These are phyloP conservation scores for Schwanniomyces etchellsii DNA, from an alignment of 1,139 yeast species.

Conservation along the genomic window DNA sequence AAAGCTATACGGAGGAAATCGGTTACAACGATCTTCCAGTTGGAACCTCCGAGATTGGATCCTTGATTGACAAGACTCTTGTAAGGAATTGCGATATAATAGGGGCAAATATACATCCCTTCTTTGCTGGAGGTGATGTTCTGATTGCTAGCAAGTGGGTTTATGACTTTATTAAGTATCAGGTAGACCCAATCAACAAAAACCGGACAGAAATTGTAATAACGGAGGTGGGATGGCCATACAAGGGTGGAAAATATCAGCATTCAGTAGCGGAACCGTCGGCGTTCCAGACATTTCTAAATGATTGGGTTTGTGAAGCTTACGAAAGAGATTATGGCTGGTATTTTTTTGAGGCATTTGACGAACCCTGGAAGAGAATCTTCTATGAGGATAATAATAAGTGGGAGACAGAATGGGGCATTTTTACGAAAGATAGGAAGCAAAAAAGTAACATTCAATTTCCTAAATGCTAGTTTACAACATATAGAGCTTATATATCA, in stretches of 20 bases:
- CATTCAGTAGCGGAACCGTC: conserved; percentile 41
- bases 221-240: conserved; percentile 73
- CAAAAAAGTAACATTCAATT: conserved; percentile 4
- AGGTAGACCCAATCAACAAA: conserved; percentile 28
- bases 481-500: conserved; percentile 41
- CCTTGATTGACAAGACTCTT: conserved; percentile 27
- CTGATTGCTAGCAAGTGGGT: conserved; percentile 51
- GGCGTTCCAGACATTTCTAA: conserved; percentile 43
- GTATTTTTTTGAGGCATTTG: conserved; percentile 69
- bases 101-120: conserved; percentile 67
- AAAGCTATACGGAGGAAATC: conserved; percentile 26
- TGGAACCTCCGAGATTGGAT: conserved; percentile 55
- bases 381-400: conserved; percentile 41
- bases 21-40: conserved; percentile 38
- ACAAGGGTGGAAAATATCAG: conserved; percentile 47
- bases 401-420: conserved; percentile 75
- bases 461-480: conserved; percentile 7
- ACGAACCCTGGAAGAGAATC: conserved; percentile 63
- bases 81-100: conserved; percentile 46
- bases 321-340: conserved; percentile 36
- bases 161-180: conserved; percentile 39
- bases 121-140: conserved; percentile 55
- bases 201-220: conserved; percentile 33
- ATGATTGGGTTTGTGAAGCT: conserved; percentile 49
- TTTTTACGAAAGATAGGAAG: conserved; percentile 44